Evolutionary conservation across 2,329 filamentous ascomycete species (phyloP), one percentile per base, ranked within the genome.

Genomic region (Fusarium sp.): DNA sequence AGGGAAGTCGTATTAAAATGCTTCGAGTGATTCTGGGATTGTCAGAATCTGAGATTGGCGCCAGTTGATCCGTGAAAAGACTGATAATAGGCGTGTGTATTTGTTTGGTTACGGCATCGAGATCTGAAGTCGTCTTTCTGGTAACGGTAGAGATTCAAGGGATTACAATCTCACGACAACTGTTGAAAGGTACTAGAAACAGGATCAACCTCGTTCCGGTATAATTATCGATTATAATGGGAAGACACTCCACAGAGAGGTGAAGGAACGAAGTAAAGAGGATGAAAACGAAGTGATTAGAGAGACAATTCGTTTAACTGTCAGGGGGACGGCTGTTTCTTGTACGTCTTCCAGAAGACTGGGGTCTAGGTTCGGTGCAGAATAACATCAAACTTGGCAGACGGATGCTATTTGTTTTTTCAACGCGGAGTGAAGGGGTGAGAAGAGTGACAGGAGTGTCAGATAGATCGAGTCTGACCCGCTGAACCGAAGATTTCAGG

Each of bases 191-290:
- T 60, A 53, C 38, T 61, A 53, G 66, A 62, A 65, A 65, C 49
- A 31, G 45, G 60, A 49, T 70, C 49, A 64, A 66, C 69, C 68
- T 64, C 74, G 66, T 71, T 68, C 62, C 53, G 54, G 60, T 45
- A 50, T 65, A 65, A 75, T 76, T 76, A 76, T 59, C 38, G 69
- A 76, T 76, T 75, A 76, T 50, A 64, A 62, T 62, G 66, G 27
- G 39, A 60, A 58, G 54, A 33, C n/a, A 58, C 54, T 65, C 54
- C 62, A 55, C 45, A 54, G 52, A 59, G 44, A 50, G 38, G 31
- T 46, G 45, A 65, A 52, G 56, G 50, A 67, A 44, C 49, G 27
- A 49, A 66, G 54, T 45, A 36, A 39, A 57, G 58, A 45, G 31
- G 38, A 63, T 41, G 41, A 63, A 73, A 57, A 45, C 36, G 38